phyloP scores from a whole-genome alignment of 371 early-diverging fungal genomes.

The Circinella minor region DNA sequence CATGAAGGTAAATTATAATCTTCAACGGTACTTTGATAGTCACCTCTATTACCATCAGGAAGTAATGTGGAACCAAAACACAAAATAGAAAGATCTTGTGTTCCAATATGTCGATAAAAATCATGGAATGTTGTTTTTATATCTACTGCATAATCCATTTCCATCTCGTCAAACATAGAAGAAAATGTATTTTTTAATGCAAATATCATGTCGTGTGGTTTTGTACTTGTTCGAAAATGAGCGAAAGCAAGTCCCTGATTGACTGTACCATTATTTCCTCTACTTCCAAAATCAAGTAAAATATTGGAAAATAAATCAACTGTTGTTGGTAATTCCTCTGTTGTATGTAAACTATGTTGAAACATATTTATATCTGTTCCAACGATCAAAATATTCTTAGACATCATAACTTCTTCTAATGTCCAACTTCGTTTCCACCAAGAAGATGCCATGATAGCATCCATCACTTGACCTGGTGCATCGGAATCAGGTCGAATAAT shows the following conservation, averaged over 20 bases:
- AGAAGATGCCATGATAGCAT: not conserved
- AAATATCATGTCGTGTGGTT: not conserved
- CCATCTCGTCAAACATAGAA: not conserved
- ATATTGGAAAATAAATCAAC: too few relatives aligned
- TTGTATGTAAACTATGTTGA: too few relatives aligned
- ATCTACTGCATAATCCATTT: not conserved
- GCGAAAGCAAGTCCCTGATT: not conserved
- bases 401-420: not conserved
- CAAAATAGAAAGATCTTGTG: not conserved
- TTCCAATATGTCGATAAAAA: not conserved
- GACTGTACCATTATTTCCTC: not conserved
- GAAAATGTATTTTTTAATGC: not conserved
- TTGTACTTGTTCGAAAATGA: slow-evolving; percentile 1
- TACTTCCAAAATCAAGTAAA: not conserved
- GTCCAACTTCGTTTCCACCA: not conserved
- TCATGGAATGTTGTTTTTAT: not conserved
- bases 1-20: not conserved
- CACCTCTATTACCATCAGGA: not conserved
- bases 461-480: not conserved
- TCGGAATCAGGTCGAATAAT: not conserved
- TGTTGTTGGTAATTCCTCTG: too few relatives aligned
- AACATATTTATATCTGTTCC: not conserved
- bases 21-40: not conserved
- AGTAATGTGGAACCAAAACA: not conserved
- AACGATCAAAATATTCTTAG: not conserved